phyloP scores from a whole-genome alignment of 495 filamentous ascomycete genomes.

The Hamigera avellanea region DNA sequence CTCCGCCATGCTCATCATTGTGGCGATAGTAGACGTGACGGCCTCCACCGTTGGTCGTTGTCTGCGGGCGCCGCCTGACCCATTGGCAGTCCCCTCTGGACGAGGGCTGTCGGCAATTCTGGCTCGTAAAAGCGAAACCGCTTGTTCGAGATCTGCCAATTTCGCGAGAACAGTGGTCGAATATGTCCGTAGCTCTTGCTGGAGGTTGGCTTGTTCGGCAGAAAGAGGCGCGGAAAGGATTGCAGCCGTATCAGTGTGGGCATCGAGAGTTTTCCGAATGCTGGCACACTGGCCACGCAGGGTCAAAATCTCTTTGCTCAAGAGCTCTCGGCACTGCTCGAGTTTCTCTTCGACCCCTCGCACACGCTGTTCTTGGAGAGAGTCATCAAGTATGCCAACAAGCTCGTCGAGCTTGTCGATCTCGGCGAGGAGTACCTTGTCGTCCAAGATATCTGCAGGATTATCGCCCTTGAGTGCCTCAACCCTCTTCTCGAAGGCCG shows the following conservation, averaged over 20 bases:
- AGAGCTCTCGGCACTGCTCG: slow-evolving; percentile 44
- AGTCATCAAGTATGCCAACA: slow-evolving; percentile 40
- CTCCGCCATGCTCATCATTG: slow-evolving; percentile 87
- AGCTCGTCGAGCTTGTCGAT: slow-evolving; percentile 49
- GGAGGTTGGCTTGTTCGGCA: slow-evolving; percentile 67
- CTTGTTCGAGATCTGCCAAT: slow-evolving; percentile 69
- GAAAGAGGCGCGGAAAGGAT: slow-evolving; percentile 61
- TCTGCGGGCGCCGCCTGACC: slow-evolving; percentile 11
- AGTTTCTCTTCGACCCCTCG: slow-evolving; percentile 53
- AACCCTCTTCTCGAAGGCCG: slow-evolving; percentile 33
- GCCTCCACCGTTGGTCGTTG: slow-evolving; percentile 79
- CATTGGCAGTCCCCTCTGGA: slow-evolving; percentile 26
- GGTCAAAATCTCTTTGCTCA: slow-evolving; percentile 49
- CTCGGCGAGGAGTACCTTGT: slow-evolving; percentile 62
- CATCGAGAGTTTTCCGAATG: slow-evolving; percentile 55
- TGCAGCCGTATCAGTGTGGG: slow-evolving; percentile 51
- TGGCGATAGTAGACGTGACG: slow-evolving; percentile 78
- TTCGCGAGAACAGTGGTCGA: slow-evolving; percentile 59
- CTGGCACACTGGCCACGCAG: slow-evolving; percentile 61
- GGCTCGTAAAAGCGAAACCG: slow-evolving; percentile 67
- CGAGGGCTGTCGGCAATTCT: slow-evolving; percentile 49
- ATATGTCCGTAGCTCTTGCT: slow-evolving; percentile 65
- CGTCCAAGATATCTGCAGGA: slow-evolving; percentile 33
- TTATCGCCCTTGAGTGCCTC: slow-evolving; percentile 28
- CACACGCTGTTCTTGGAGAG: slow-evolving; percentile 55